Evolutionary conservation across 768 basidiomycete species (phyloP), one percentile per base, ranked within the genome.

Genomic region (Paxillus rubicundulus): DNA sequence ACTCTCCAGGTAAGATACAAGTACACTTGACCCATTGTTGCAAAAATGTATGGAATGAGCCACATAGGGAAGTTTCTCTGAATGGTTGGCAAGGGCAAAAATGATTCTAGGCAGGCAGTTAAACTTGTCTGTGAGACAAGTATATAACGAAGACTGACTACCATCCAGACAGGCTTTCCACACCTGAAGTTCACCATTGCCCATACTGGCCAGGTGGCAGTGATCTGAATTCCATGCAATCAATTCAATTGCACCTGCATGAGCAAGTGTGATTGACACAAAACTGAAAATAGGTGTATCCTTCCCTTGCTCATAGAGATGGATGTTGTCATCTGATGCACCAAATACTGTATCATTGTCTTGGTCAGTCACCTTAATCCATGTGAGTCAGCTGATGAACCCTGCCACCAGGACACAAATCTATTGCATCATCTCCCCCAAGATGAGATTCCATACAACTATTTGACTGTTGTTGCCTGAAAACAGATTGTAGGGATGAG

Each of bases 111-210:
- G n/a, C 12, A 4, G 36, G 36, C 12, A 13, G 36, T 37, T 37
- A 37, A 37, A 37, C 36, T 37, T 37, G 36, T 37, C 36, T 5
- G 6, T n/a, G 36, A 37, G 36, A 7, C 13, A 37, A n/a, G 3
- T 30, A 30, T 30, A 37, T n/a, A 37, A 37, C 16, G n/a, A 37
- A 37, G 36, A 37, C 36, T n/a, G 9, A 37, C 36, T 37, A 37
- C n/a, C 36, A 37, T 37, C 36, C n/a, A 7, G 36, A 37, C n/a
- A 24, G 9, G 41, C 48, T 28, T 45, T 50, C 53, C 48, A 50
- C 17, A 54, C 16, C 14, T 6, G 16, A 1, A 46, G 36, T 34
- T 54, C 38, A 2, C 44, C 39, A 14, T 3, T 28, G 17, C 40
- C 41, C 13, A 51, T 13, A 2, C 40, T 50, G 4, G 53, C 53